Evolutionary conservation across 768 basidiomycete species (phyloP), one percentile per base, ranked within the genome.

Genomic region (Guyanaporus albipodus): DNA sequence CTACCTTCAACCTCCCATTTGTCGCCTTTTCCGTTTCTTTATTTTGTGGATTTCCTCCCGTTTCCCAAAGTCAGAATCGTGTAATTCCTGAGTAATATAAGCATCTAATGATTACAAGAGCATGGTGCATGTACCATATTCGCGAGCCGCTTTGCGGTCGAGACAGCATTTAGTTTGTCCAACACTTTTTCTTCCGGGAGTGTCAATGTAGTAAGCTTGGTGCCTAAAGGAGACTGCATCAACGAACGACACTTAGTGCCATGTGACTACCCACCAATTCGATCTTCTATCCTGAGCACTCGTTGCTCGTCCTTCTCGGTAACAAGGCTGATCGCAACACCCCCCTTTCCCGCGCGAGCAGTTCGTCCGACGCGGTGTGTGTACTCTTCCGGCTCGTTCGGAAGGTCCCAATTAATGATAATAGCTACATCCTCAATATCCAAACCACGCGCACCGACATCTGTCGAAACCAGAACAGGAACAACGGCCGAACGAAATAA

Each of bases 401-500:
- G 96, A 52, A 97, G 72, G 66, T 99, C 95, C 93, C 94, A 99
- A 54, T 99, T 98, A 47, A 99, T 75, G 17, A 99, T 91, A 73
- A 97, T 82, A 10, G 89, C 92, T 10, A 99, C 94, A 55, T 94
- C 91, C 50, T 91, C 91, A 46, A 98, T 95, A 69, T 98, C 96
- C 48, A 99, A 69, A 24, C 96, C 96, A 59, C 96, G 83, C 17
- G 89, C 87, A 14, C 91, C 96, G 26, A 99, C 95, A 62, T 97
- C 95, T 8, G 95, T 98, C 24, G 88, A 91, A 37, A 99, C 78
- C 38, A 99, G 73, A 35, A 99, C 89, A 0, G 94, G 93, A 31
- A 97, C 83, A 39, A 92, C 80, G 15, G 77, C 83, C 0, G 89
- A 82, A 43, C 91, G 81, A 71, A 98, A 99, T 28, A 90, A 70